A percentile compares a stretch with the other conserved stretches of the same genome.
These are phyloP conservation scores for Cetraspora pellucida DNA, from an alignment of 192 early-diverging fungal species.

Conservation along the genomic window DNA sequence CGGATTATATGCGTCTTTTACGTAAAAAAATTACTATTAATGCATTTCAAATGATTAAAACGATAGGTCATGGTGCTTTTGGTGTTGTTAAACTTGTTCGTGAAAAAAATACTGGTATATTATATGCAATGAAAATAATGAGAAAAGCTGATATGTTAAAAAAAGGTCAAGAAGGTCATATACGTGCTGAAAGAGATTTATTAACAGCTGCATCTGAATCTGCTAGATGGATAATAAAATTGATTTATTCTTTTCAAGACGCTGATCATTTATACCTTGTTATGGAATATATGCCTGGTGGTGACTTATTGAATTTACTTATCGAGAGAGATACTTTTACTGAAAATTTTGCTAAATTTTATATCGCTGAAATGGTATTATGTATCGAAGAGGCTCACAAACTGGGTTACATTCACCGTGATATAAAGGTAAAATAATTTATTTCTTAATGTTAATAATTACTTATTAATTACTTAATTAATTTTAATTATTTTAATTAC, in stretches of 20 bases:
- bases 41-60: slow-evolving; percentile 69
- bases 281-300: slow-evolving; percentile 97
- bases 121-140: slow-evolving; percentile 84
- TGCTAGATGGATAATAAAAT: slow-evolving; percentile 83
- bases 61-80: slow-evolving; percentile 79
- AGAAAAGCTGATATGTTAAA: slow-evolving; percentile 74
- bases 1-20: slow-evolving; percentile 55
- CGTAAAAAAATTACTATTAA: slow-evolving; percentile 45
- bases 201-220: slow-evolving; percentile 59
- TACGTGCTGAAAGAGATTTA: slow-evolving; percentile 74
- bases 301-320: slow-evolving; percentile 93
- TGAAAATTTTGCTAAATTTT: slow-evolving; percentile 80
- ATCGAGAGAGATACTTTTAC: slow-evolving; percentile 81
- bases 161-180: slow-evolving; percentile 71
- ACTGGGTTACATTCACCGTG: slow-evolving; percentile 67
- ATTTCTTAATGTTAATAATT: neutral
- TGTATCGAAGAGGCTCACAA: slow-evolving; percentile 81
- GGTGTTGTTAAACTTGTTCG: slow-evolving; percentile 78
- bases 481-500: slow-evolving; percentile 6
- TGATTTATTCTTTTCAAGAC: slow-evolving; percentile 94
- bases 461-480: neutral
- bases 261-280: slow-evolving; percentile 86
- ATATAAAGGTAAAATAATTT: slow-evolving; percentile 59
- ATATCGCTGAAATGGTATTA: slow-evolving; percentile 84
- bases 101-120: slow-evolving; percentile 71